phyloP scores from a whole-genome alignment of 2,329 filamentous ascomycete species.

The Exophiala lecanii-corni region DNA sequence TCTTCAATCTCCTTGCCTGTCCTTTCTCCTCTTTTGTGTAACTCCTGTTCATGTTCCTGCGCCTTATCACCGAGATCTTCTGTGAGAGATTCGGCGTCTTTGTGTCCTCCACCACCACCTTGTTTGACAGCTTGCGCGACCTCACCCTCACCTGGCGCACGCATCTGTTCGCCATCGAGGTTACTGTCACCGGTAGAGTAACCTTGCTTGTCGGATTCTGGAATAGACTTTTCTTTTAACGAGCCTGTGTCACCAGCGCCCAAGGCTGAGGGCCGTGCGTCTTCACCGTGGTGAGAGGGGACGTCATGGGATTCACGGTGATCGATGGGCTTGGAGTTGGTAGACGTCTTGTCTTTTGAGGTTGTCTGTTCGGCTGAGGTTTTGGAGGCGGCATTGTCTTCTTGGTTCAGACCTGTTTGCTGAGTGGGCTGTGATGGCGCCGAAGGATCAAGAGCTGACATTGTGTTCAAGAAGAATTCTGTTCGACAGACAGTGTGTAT shows the following conservation, averaged over 20 bases:
- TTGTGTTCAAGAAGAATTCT: too few species aligned
- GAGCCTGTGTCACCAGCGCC: conserved; percentile 24
- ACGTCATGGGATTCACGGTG: conserved; percentile 26
- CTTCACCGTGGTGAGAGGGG: conserved; percentile 23
- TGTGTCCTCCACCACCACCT: conserved; percentile 23
- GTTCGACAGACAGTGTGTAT: too few species aligned
- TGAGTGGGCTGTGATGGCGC: conserved; percentile 29
- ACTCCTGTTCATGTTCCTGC: conserved; percentile 20
- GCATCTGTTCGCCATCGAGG: conserved; percentile 32
- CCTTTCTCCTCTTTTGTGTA: conserved; percentile 22
- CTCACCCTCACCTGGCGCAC: conserved; percentile 29
- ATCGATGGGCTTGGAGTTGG: conserved; percentile 19
- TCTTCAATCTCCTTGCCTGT: conserved; percentile 19
- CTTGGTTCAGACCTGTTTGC: conserved; percentile 27
- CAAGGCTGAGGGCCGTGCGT: conserved; percentile 23
- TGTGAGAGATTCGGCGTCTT: conserved; percentile 17
- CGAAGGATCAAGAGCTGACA: conserved; percentile 26
- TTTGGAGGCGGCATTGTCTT: conserved; percentile 28
- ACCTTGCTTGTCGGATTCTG: conserved; percentile 19
- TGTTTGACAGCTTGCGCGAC: conserved; percentile 25
- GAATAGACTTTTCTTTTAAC: conserved; percentile 20
- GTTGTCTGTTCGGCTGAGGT: conserved; percentile 23
- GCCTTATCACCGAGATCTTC: conserved; percentile 21
- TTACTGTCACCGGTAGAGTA: conserved; percentile 21
- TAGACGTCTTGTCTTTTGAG: conserved; percentile 17